These are phyloP conservation scores for Ogataea saltuana DNA, from an alignment of 805 yeast genomes.

Conservation along the genomic window DNA sequence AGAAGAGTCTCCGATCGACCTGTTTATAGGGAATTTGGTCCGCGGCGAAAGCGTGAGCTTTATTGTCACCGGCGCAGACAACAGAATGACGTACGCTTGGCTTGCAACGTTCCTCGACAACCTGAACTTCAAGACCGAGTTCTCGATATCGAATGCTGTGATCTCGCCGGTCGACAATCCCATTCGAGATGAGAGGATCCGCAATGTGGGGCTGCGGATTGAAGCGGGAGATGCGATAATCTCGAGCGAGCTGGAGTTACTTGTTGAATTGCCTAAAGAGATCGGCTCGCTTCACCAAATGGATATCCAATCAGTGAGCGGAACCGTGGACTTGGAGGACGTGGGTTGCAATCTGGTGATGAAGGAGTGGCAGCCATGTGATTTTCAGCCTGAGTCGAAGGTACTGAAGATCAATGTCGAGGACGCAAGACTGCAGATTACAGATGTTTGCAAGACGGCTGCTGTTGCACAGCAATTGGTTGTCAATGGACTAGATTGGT, in stretches of 20 bases:
- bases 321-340: background rate
- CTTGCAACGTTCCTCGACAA: slow-evolving; percentile 6
- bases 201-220: slow-evolving; percentile 8
- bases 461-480: background rate
- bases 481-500: no score
- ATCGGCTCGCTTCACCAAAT: background rate
- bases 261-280: slow-evolving; percentile 8
- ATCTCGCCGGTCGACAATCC: slow-evolving; percentile 3
- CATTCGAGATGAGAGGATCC: slow-evolving; percentile 4
- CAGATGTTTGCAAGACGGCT: background rate
- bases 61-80: slow-evolving; percentile 9
- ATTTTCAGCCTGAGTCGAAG: slow-evolving; percentile 19
- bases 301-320: slow-evolving; percentile 7
- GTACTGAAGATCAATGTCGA: slow-evolving; percentile 10
- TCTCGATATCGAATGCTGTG: background rate
- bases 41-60: slow-evolving; percentile 4
- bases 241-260: background rate
- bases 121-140: slow-evolving; percentile 1
- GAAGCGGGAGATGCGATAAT: slow-evolving; percentile 10
- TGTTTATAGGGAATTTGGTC: background rate
- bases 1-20: slow-evolving; percentile 14
- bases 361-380: slow-evolving; percentile 19
- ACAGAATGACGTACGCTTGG: slow-evolving; percentile 10
- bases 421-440: slow-evolving; percentile 11
- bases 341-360: slow-evolving; percentile 11